Percentiles rank a stretch among this genome's conserved stretches.
Conservation (phyloP, 805 yeast species). For the Hanseniaspora singularis region DNA sequence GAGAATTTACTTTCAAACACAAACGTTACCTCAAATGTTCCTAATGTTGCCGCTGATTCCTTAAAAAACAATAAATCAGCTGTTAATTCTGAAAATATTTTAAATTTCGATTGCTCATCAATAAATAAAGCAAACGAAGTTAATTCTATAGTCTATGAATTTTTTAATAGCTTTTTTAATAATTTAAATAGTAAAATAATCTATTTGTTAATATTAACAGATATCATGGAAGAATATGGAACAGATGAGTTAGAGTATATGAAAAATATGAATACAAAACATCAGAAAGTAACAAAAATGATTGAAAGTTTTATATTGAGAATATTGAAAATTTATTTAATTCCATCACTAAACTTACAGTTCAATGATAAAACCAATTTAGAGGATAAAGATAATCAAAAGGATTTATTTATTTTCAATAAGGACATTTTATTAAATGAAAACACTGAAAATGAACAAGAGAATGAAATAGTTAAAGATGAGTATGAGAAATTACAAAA, state of each 20-base stretch:
- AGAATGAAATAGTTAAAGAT: neutral
- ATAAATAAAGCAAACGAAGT: neutral
- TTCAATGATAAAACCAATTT: neutral
- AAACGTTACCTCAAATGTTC: neutral
- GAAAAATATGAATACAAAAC: neutral
- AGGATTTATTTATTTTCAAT: neutral
- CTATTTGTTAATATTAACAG: neutral
- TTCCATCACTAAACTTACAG: conserved; percentile 8
- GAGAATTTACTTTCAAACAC: neutral
- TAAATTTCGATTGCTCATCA: neutral
- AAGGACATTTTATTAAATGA: neutral
- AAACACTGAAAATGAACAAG: neutral
- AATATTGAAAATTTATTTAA: conserved; percentile 8
- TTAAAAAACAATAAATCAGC: neutral
- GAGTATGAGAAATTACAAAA: neutral
- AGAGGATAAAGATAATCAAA: neutral
- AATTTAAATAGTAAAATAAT: neutral
- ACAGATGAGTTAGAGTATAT: neutral
- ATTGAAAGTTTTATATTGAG: conserved; percentile 1
- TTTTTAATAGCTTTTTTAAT: conserved; percentile 2
- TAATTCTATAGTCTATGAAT: conserved; percentile 2
- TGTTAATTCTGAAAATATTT: neutral
- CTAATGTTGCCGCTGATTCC: neutral
- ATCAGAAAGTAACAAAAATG: neutral
- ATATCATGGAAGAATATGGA: neutral